These are phyloP conservation scores for Cryptococcus sp. DNA, from an alignment of 1,284 basidiomycete species.

Conservation along the genomic window DNA sequence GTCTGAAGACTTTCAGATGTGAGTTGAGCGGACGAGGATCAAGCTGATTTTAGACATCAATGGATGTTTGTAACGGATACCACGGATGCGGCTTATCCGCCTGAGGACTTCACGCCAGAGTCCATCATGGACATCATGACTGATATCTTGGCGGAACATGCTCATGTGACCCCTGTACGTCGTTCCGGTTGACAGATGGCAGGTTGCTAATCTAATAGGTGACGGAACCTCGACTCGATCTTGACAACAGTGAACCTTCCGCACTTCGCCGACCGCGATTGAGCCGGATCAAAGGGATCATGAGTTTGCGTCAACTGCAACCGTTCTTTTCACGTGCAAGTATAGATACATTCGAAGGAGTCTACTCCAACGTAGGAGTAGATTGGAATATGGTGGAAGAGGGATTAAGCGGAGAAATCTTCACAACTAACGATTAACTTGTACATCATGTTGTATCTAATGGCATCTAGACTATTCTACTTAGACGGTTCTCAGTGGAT, in stretches of 20 bases:
- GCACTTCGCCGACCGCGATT: conserved; percentile 68
- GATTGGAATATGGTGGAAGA: conserved; percentile 84
- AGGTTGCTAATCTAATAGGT: too few relatives aligned
- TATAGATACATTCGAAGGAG: conserved; percentile 79
- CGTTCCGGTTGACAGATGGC: too few relatives aligned
- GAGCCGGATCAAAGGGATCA: conserved; percentile 61
- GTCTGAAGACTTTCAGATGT: conserved; percentile 98
- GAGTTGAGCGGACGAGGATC: conserved; percentile 28
- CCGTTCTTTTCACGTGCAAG: conserved; percentile 85
- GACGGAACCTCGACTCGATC: conserved; percentile 50
- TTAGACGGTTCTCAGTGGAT: conserved; percentile 36
- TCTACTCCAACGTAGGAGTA: conserved; percentile 65
- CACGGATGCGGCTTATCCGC: conserved; percentile 85
- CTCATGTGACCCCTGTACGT: not conserved
- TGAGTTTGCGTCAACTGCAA: conserved; percentile 72
- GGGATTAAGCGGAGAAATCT: conserved; percentile 76
- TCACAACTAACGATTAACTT: conserved; percentile 37
- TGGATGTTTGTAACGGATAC: conserved; percentile 99
- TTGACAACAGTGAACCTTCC: not conserved
- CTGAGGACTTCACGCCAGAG: conserved; percentile 74
- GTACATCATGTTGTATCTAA: not conserved
- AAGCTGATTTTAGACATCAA: conserved; percentile 67
- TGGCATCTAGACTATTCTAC: not conserved
- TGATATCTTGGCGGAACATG: conserved; percentile 62
- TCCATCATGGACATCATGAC: conserved; percentile 86